Percentiles rank a stretch among this genome's conserved stretches.
phyloP scores from a whole-genome alignment of 2,329 filamentous ascomycete species.

The Mariannaea elegans region DNA sequence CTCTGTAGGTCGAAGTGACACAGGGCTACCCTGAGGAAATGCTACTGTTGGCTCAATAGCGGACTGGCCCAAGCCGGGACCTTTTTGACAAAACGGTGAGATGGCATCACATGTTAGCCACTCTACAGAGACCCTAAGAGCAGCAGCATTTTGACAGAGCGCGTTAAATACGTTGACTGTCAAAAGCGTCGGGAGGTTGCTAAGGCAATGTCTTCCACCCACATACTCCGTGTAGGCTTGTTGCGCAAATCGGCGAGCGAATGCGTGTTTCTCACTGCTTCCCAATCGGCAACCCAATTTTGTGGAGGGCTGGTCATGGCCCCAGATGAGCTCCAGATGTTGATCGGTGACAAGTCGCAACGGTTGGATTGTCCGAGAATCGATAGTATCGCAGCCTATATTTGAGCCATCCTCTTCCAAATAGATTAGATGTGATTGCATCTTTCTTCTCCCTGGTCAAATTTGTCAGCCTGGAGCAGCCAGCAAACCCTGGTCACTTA shows the following conservation, averaged over 20 bases:
- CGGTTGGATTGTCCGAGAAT: too few relatives aligned
- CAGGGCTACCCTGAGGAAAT: neutral
- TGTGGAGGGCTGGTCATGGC: too few relatives aligned
- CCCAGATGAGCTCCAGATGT: too few relatives aligned
- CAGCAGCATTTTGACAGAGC: neutral
- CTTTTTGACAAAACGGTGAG: conserved; percentile 10
- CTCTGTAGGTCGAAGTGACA: conserved; percentile 5
- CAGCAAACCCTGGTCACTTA: neutral
- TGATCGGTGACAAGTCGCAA: too few relatives aligned
- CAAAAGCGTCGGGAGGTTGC: conserved; percentile 1
- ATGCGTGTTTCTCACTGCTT: neutral
- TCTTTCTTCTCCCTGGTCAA: neutral
- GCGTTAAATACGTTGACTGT: conserved; percentile 15
- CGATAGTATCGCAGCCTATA: too few relatives aligned
- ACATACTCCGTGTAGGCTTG: conserved; percentile 14
- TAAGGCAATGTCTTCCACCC: neutral
- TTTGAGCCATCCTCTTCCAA: neutral
- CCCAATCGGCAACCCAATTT: neutral
- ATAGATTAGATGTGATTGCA: neutral
- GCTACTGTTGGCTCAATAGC: neutral
- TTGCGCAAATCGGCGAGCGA: conserved; percentile 2
- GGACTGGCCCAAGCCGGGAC: conserved; percentile 1
- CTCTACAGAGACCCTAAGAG: conserved; percentile 1
- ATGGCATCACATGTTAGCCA: conserved; percentile 12
- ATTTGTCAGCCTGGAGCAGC: neutral